Percentiles rank a stretch among this genome's conserved stretches.
phyloP scores from a whole-genome alignment of 2,329 filamentous ascomycete species.

The Capronia epimyces region DNA sequence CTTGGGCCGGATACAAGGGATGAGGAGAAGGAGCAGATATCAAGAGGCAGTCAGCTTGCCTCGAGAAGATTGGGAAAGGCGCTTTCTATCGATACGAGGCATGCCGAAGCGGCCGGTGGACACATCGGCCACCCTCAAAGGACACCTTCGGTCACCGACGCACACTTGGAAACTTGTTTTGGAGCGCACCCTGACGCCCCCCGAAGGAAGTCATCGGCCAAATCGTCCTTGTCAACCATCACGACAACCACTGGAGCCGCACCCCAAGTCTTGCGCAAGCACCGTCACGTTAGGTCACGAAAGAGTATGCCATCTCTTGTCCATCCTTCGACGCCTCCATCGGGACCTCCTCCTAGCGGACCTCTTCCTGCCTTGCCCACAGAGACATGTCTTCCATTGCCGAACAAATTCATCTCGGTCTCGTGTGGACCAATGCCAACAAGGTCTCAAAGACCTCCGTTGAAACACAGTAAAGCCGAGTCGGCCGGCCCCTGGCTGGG shows the following conservation, averaged over 20 bases:
- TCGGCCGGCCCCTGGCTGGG: not conserved
- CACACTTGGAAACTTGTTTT: slow-evolving; percentile 9
- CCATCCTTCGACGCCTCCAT: slow-evolving; percentile 8
- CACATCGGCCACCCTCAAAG: slow-evolving; percentile 5
- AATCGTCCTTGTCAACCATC: slow-evolving; percentile 1
- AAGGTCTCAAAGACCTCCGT: not conserved
- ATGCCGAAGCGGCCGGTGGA: not conserved
- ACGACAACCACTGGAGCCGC: slow-evolving; percentile 4
- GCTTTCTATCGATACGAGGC: slow-evolving; percentile 3
- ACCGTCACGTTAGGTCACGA: slow-evolving; percentile 13
- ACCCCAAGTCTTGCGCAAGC: not conserved
- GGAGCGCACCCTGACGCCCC: slow-evolving; percentile 1
- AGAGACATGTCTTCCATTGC: not conserved
- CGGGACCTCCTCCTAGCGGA: slow-evolving; percentile 18
- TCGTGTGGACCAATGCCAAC: too few relatives aligned
- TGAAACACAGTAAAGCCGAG: not conserved
- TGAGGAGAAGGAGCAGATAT: not conserved
- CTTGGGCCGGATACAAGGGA: not conserved
- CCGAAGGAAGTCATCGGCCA: not conserved
- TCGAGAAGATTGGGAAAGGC: slow-evolving; percentile 2
- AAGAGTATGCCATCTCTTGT: slow-evolving; percentile 21
- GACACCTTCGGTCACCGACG: slow-evolving; percentile 17
- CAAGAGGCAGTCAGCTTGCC: slow-evolving; percentile 1
- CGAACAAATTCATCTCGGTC: not conserved
- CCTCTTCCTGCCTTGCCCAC: slow-evolving; percentile 21